Percentiles rank a stretch among this genome's conserved stretches.
phyloP scores from a whole-genome alignment of 2,329 filamentous ascomycete species.

The Alternaria arbusti region DNA sequence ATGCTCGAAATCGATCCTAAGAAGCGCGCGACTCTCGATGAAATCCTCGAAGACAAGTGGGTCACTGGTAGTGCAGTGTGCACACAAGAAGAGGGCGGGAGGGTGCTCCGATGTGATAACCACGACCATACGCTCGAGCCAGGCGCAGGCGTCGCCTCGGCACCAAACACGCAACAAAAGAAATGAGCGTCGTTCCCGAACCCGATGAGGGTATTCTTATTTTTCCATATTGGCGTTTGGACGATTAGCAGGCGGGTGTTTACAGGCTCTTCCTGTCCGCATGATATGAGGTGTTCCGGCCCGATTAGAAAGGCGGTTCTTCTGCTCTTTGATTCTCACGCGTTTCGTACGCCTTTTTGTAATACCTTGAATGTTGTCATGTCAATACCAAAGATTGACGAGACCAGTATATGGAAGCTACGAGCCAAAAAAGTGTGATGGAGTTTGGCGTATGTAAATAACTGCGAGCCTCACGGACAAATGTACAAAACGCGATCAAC shows the following conservation, averaged over 20 bases:
- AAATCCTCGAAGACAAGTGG: conserved; percentile 90
- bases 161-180: conserved; percentile 43
- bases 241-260: conserved; percentile 6
- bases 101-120: conserved; percentile 73
- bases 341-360: background rate
- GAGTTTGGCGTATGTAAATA: conserved; percentile 1
- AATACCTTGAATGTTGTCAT: background rate
- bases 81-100: conserved; percentile 75
- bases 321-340: background rate
- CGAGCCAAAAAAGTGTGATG: background rate
- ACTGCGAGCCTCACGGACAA: background rate
- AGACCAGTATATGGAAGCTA: background rate
- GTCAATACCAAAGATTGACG: background rate
- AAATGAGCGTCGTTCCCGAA: conserved; percentile 29
- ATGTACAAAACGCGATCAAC: background rate
- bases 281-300: conserved; percentile 1
- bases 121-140: conserved; percentile 89
- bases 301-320: conserved; percentile 7
- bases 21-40: conserved; percentile 80
- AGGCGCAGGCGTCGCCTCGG: conserved; percentile 41
- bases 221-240: conserved; percentile 3
- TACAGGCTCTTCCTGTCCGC: conserved; percentile 9
- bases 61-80: conserved; percentile 85
- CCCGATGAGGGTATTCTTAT: background rate
- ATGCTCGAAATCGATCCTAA: conserved; percentile 92